Evolutionary conservation across 2,329 filamentous ascomycete species (phyloP).

Genomic region (Ophiocordyceps polyrhachis-furcata): DNA sequence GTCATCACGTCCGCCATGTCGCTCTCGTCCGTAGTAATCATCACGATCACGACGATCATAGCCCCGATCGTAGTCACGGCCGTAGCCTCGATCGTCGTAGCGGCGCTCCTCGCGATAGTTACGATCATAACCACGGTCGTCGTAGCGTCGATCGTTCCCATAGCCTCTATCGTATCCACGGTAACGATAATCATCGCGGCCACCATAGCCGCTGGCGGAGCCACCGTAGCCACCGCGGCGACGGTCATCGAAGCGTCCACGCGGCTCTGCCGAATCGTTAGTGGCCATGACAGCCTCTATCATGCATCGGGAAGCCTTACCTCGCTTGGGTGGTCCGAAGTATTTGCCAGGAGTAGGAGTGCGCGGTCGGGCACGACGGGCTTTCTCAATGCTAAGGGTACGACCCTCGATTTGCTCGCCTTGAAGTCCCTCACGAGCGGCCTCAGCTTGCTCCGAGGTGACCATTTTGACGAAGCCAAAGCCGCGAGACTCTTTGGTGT

Average conservation of each 20-base stretch:
- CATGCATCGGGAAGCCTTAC: slow-evolving; percentile 31
- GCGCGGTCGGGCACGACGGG: slow-evolving; percentile 80
- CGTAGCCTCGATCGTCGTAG: slow-evolving; percentile 26
- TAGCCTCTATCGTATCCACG: slow-evolving; percentile 24
- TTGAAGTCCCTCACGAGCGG: slow-evolving; percentile 88
- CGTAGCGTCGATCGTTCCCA: slow-evolving; percentile 25
- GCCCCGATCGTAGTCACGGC: slow-evolving; percentile 39
- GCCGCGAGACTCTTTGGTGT: slow-evolving; percentile 94
- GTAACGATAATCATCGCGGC: slow-evolving; percentile 41
- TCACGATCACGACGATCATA: slow-evolving; percentile 31
- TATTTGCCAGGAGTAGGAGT: slow-evolving; percentile 98
- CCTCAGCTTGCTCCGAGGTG: slow-evolving; percentile 84
- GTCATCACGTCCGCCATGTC: slow-evolving; percentile 25
- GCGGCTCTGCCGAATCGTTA: slow-evolving; percentile 14
- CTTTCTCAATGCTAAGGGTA: slow-evolving; percentile 96
- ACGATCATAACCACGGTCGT: slow-evolving; percentile 30
- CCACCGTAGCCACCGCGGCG: slow-evolving; percentile 41
- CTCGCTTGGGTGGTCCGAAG: slow-evolving; percentile 94
- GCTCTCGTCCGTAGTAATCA: slow-evolving; percentile 18
- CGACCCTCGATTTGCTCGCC: slow-evolving; percentile 90
- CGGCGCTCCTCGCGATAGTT: slow-evolving; percentile 28
- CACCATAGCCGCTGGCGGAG: slow-evolving; percentile 20
- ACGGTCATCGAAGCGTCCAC: slow-evolving; percentile 38
- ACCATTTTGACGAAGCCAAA: slow-evolving; percentile 99
- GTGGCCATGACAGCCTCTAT: not conserved